Evolutionary conservation across 495 filamentous ascomycete genomes (phyloP), one percentile per base, ranked within the genome.

Genomic region (Penicillium cosmopolitanum): DNA sequence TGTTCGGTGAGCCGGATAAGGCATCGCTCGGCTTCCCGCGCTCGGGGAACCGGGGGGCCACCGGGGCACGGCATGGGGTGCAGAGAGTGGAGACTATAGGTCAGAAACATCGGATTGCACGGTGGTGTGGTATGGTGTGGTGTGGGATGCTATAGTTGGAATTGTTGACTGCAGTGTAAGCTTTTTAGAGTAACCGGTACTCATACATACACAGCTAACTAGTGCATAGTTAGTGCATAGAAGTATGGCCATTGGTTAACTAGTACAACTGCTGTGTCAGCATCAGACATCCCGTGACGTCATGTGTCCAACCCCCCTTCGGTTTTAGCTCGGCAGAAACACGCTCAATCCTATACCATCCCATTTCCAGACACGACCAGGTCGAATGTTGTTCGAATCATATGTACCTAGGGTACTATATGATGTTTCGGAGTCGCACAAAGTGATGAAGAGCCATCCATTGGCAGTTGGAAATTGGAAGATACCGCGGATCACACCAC

Each of bases 1-100:
- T 23, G 23, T 23, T 68, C 68, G 68, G 68, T 70, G 68, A 70
- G 50, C 66, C 57, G 61, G 57, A 52, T 31, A 53, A 56, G 68
- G 56, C 36, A 68, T 67, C 54, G 63, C 33, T 66, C 67, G 68
- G 68, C 55, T 68, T 68, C 65, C 68, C 68, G 63, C 56, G 31
- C 53, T 63, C 62, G 50, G 50, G 28, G n/a, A 52, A 51, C 48
- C 31, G 47, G 56, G 56, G 56, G 56, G 28, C 25, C 25, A 42
- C 16, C 25, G 36, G 47, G 31, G 31, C 16, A 19, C 42, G 42
- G 42, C 16, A 44, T 44, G 42, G 42, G 42, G 42, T 44, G 42
- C 42, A 44, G 42, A 44, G 42, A 44, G 42, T 44, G 42, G 42
- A 19, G 42, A 44, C 42, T 5, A 4, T 23, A 23, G 34, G 34